phyloP scores from a whole-genome alignment of 176 grass and related monocot genomes.

The Eragrostis curvula region DNA sequence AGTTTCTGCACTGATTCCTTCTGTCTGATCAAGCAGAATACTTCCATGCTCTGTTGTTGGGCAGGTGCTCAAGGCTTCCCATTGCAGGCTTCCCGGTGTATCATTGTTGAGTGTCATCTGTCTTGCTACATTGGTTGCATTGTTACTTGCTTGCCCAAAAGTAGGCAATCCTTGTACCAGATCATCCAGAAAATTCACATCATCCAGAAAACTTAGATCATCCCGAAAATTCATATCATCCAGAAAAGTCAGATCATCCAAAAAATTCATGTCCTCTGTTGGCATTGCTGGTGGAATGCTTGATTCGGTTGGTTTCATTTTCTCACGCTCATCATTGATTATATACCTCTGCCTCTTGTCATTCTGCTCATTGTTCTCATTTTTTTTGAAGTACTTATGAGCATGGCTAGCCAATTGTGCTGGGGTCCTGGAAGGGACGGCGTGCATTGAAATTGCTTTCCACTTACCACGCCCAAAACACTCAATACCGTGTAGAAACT shows the following conservation, averaged over 20 bases:
- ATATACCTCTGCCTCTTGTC: constrained; percentile 20
- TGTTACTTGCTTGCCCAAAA: background rate
- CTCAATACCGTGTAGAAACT: constrained; percentile 50
- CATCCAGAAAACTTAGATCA: background rate
- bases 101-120: background rate
- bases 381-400: constrained; percentile 51
- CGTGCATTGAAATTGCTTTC: constrained; percentile 39
- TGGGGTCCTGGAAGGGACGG: constrained; percentile 52
- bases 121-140: background rate
- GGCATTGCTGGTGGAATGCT: background rate
- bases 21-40: background rate
- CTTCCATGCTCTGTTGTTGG: background rate
- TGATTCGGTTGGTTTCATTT: background rate
- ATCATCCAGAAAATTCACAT: background rate
- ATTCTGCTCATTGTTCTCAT: background rate
- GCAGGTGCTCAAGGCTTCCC: background rate
- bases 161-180: constrained; percentile 1
- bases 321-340: constrained; percentile 32
- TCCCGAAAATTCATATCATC: background rate
- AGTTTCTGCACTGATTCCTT: background rate
- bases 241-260: background rate
- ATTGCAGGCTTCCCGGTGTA: background rate
- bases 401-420: constrained; percentile 57
- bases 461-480: constrained; percentile 43
- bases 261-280: background rate